Base-by-base conservation (phyloP, 768 basidiomycete species). In the Boletellus ananiceps region DNA sequence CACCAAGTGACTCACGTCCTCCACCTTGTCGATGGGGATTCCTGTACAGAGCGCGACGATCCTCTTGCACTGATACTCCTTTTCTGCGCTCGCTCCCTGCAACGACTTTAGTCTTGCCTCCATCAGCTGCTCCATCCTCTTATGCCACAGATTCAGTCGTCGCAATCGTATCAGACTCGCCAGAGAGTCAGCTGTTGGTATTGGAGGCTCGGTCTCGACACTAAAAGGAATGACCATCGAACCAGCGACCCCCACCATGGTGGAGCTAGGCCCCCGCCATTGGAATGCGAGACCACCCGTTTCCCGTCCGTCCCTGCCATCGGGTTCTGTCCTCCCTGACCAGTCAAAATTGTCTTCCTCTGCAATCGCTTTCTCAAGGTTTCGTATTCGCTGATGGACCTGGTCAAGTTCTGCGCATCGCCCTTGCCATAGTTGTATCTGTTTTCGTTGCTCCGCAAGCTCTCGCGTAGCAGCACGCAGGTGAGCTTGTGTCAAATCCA, bases 11-110 rank as follows among this genome's bases (percentile, higher is more conserved):
- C 86, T 76, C 65, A 94, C 93, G 62, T 84, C 83, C 66, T 96
- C 95, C 44, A 98, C 87, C 66, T 86, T 83, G 59, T 95, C 92
- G 39, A 88, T 76, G 2, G 88, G 81, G 40, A 93, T 84, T 18
- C 88, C 88, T 4, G 91, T 88, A 65, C 91, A 94, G 36, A 93
- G 71, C 13, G 92, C 83, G 21, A 99, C 85, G 52, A 98, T 84
- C 71, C 83, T 93, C 70, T 88, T 86, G 72, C 90, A 95, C 67
- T 93, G 86, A 59, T 87, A 85, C 63, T 93, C 89, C 69, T 88
- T 92, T 70, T 93, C 91, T 15, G 86, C 86, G 58, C 85, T 86
- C 27, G 84, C 83, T 39, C 86, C 89, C 57, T 88, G 82, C 55
- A 94, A 67, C 29, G 75, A 74, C 60, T 78, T 77, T 51, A 96